Percentiles rank a stretch among this genome's conserved stretches.
Evolutionary conservation across 768 basidiomycete genomes (phyloP).

Genomic region (Brasilioporus rufonigricans): DNA sequence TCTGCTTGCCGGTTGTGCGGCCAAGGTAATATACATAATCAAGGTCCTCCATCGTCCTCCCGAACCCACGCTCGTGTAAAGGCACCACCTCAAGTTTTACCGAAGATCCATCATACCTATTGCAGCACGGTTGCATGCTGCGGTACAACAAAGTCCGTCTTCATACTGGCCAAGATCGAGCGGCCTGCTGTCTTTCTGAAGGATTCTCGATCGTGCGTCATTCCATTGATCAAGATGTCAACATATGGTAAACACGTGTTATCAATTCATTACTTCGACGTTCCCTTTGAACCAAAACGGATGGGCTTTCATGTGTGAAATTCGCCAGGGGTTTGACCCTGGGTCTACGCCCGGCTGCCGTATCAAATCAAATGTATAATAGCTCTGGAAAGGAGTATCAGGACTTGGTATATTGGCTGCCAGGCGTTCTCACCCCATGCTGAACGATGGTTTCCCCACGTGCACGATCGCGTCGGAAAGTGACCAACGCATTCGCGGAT

Average conservation of each 20-base stretch:
- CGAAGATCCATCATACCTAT: too few species aligned
- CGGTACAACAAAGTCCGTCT: neutral
- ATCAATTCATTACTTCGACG: constrained; percentile 21
- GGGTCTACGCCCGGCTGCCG: constrained; percentile 13
- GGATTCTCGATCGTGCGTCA: neutral
- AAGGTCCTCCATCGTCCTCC: too few species aligned
- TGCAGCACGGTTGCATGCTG: neutral
- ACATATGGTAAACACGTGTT: neutral
- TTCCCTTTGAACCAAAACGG: constrained; percentile 30
- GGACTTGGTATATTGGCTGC: neutral
- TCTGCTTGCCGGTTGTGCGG: too few species aligned
- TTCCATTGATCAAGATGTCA: neutral
- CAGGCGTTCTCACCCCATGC: constrained; percentile 19
- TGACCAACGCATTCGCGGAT: constrained; percentile 25
- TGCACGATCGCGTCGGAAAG: constrained; percentile 24
- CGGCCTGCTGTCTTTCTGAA: neutral
- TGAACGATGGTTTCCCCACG: constrained; percentile 22
- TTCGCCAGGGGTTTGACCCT: constrained; percentile 25
- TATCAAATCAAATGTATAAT: constrained; percentile 26
- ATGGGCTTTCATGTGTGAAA: constrained; percentile 26
- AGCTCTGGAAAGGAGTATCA: constrained; percentile 8
- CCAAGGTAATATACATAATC: too few species aligned
- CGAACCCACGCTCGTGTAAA: too few species aligned
- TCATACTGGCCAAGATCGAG: neutral
- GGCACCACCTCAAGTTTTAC: too few species aligned